Evolutionary conservation across 2,329 filamentous ascomycete genomes (phyloP), one percentile per base, ranked within the genome.

Genomic region (Fusarium siculi): DNA sequence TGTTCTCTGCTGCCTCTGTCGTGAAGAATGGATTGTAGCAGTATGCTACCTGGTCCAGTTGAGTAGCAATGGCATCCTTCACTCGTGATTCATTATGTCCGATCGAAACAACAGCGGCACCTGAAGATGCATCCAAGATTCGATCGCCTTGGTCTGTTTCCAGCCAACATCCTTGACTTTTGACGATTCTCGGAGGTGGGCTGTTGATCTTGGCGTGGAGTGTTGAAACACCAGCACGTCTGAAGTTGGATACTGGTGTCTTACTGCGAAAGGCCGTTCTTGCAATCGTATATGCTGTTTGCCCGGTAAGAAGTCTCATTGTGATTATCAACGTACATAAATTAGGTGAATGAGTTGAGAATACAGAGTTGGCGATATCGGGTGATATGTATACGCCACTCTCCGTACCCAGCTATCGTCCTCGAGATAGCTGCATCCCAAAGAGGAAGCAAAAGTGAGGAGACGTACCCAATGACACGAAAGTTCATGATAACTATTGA

Each of bases 1-100:
- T 70, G 9, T 70, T 55, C 12, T 74, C 69, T 0, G 65, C 65
- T 1, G 72, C 61, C 2, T 73, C 70, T 1, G 69, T 74, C 1
- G 66, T 66, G 21, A 73, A 75, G 43, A 73, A 74, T 0, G 72
- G 72, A 16, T 53, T 73, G 14, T 75, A 73, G 28, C 59, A 68
- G 1, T 75, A 75, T 12, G 72, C 70, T 14, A 75, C 70, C 1
- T 53, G 37, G 1, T 75, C 63, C 1, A 75, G 3, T 0, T 75
- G 73, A 0, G 43, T 46, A 6, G 28, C 12, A 16, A 75, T 75
- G 4, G 73, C 73, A 7, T 61, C 11, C 23, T 74, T 75, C 11
- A 75, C 63, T 43, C 66, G 36, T 1, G 60, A 12, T 15, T 75
- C 63, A 43, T 63, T 61, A 1, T 75, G 73, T 1, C 73, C 73